Percentiles rank a stretch among this genome's conserved stretches.
These are phyloP conservation scores for Trifolium repens DNA, from an alignment of 306 rosid genomes.

Conservation along the genomic window DNA sequence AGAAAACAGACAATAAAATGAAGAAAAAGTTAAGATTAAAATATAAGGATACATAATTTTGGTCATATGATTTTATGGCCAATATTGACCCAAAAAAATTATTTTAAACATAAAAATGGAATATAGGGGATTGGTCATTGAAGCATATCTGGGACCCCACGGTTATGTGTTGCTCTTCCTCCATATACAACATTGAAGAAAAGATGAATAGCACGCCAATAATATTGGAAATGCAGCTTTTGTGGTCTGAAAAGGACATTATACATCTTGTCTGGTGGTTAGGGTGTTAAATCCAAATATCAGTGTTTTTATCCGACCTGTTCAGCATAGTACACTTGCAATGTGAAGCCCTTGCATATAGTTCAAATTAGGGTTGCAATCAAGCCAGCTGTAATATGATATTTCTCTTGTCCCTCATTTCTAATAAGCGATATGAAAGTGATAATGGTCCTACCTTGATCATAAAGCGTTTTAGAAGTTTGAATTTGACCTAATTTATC, in stretches of 20 bases:
- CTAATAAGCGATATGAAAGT: too few relatives aligned
- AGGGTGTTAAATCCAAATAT: too few relatives aligned
- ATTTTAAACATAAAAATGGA: background rate
- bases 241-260: slow-evolving; percentile 24
- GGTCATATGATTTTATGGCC: background rate
- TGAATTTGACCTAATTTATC: too few relatives aligned
- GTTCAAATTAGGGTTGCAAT: too few relatives aligned
- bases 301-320: too few relatives aligned
- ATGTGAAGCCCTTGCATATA: too few relatives aligned
- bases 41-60: background rate
- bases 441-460: too few relatives aligned
- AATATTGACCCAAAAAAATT: background rate
- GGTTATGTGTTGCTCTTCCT: background rate
- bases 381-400: too few relatives aligned
- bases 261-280: background rate
- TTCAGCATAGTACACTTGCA: too few relatives aligned
- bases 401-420: too few relatives aligned
- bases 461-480: too few relatives aligned
- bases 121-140: background rate
- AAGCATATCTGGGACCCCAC: slow-evolving; percentile 34
- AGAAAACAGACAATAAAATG: background rate
- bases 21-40: too few relatives aligned
- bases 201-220: background rate
- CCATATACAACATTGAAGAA: background rate
- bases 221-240: slow-evolving; percentile 8